A percentile compares a stretch with the other conserved stretches of the same genome.
phyloP scores from a whole-genome alignment of 768 basidiomycete species.

The Boletus insuetus region DNA sequence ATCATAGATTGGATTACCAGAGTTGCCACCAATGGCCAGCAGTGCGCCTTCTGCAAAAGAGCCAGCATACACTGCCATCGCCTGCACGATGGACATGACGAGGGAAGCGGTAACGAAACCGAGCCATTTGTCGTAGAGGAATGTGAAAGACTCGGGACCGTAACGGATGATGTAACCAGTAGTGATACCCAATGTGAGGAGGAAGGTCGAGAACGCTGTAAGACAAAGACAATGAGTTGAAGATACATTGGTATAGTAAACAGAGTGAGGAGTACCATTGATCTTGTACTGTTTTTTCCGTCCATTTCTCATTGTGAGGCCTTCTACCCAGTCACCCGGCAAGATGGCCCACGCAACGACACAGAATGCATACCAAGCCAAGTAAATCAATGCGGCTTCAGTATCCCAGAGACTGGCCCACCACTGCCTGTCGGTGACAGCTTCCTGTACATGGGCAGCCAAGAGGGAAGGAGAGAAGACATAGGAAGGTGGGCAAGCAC shows the following conservation, averaged over 20 bases:
- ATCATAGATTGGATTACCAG: conserved; percentile 84
- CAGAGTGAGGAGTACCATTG: conserved; percentile 62
- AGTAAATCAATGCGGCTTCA: conserved; percentile 70
- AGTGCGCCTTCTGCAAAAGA: conserved; percentile 72
- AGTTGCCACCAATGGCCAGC: conserved; percentile 91
- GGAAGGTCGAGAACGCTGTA: conserved; percentile 82
- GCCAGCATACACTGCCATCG: conserved; percentile 59
- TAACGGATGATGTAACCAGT: conserved; percentile 66
- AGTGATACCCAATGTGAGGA: conserved; percentile 74
- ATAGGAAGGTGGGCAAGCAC: conserved; percentile 63
- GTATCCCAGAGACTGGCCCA: conserved; percentile 83
- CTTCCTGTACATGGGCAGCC: conserved; percentile 39
- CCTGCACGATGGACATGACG: conserved; percentile 76
- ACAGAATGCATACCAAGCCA: conserved; percentile 90
- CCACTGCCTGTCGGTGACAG: conserved; percentile 52
- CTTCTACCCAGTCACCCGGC: conserved; percentile 71
- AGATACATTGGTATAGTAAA: not conserved
- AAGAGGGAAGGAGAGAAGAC: conserved; percentile 33
- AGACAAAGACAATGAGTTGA: not conserved
- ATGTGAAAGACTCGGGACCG: conserved; percentile 81
- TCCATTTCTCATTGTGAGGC: conserved; percentile 71
- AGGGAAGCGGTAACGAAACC: conserved; percentile 84
- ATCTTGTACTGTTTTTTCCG: conserved; percentile 84
- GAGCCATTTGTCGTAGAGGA: conserved; percentile 89
- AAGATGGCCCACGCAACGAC: conserved; percentile 78